Conservation (phyloP, 768 basidiomycete genomes). For the Exidia glandulosa region DNA sequence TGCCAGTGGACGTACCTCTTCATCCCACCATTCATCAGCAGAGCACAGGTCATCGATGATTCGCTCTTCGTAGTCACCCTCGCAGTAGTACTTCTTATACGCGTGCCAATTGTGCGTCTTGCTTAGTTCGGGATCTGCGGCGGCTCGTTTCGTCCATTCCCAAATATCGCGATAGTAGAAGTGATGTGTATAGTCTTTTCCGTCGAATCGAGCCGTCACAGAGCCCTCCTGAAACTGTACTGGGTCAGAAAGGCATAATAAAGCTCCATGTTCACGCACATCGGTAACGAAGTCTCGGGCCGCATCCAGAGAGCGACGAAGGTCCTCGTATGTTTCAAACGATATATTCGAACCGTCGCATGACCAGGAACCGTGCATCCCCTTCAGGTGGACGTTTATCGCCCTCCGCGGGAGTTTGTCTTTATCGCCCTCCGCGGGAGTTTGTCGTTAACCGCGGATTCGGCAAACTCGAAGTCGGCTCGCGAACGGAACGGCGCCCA, state of each 20-base stretch:
- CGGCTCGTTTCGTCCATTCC: slow-evolving; percentile 15
- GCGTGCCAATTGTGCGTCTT: slow-evolving; percentile 12
- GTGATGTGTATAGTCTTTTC: slow-evolving; percentile 6
- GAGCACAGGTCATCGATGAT: slow-evolving; percentile 20
- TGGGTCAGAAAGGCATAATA: background rate
- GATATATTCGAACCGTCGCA: too few relatives aligned
- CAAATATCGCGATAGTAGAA: slow-evolving; percentile 22
- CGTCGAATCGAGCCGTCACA: slow-evolving; percentile 10
- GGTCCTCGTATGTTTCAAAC: too few relatives aligned
- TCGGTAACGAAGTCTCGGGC: too few relatives aligned
- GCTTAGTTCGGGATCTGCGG: slow-evolving; percentile 13
- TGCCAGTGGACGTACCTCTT: slow-evolving; percentile 12
- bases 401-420: too few relatives aligned
- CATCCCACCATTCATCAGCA: slow-evolving; percentile 19
- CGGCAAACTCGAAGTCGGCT: too few relatives aligned
- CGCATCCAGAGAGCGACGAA: too few relatives aligned
- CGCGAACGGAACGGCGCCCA: too few relatives aligned
- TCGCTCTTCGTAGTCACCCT: slow-evolving; percentile 7
- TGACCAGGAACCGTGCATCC: too few relatives aligned
- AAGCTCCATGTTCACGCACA: background rate
- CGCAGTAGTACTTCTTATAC: slow-evolving; percentile 17
- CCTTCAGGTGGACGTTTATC: too few relatives aligned
- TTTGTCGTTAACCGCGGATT: too few relatives aligned
- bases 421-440: too few relatives aligned
- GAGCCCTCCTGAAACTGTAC: slow-evolving; percentile 11